Base-by-base conservation (phyloP, 2,329 filamentous ascomycete species). In the Alternaria burnsii region DNA sequence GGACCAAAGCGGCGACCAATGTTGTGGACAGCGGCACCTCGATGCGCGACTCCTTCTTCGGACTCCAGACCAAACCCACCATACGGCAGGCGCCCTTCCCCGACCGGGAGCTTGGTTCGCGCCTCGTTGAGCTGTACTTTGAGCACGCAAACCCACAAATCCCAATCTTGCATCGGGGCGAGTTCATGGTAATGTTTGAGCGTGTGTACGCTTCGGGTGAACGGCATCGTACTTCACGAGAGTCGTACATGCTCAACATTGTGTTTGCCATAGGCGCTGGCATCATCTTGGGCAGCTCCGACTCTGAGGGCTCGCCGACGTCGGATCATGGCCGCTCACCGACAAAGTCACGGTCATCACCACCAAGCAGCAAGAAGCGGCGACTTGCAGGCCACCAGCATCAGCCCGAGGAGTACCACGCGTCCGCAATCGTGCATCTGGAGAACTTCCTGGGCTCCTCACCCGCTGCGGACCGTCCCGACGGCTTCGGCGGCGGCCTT, bases 61-160 rank as follows among this genome's bases (percentile, higher is more conserved):
- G 94, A n/a, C 82, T 98, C 44, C 93, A 97, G 70, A 96, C 92
- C 3, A 94, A 91, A 70, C 93, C 94, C 2, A 93, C 89, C 16
- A 95, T 97, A 74, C 89, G 91, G 63, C 91, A 91, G 44, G 94
- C 94, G 0, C 85, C 88, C 0, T 97, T 98, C 70, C 95, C 95
- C 0, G 88, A 91, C 64, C 88, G 87, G 65, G 87, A 91, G 32
- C 83, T 97, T 3, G 94, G 89, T 1, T 80, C 86, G 55, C 87
- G 88, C 61, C 84, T 98, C 18, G 89, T 92, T 38, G 87, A 89
- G 55, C 85, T 97, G 38, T 98, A 97, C 78, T 98, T 98, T 77
- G 93, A 97, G 80, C 92, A 97, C 76, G 93, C 94, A 1, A 98
- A 98, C 76, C 94, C 94, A 5, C 94, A 98, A 78, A 96, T 97